Conservation (phyloP, 768 basidiomycete genomes). For the Dioszegia aurantiaca region DNA sequence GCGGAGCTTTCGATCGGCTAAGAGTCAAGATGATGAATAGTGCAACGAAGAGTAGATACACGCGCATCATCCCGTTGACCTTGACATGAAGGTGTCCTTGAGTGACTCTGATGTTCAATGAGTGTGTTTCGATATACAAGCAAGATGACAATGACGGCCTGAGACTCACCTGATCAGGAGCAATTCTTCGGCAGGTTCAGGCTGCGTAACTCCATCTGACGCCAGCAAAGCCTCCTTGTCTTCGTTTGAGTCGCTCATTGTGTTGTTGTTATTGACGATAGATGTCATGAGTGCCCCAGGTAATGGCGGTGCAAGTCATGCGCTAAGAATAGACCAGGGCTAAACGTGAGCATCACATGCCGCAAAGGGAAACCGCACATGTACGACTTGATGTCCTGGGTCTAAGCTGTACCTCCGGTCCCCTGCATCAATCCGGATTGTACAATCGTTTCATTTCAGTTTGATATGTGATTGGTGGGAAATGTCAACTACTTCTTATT, state of each 20-base stretch:
- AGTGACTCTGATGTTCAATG: no score
- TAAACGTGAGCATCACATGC: no score
- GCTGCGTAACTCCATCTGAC: neutral
- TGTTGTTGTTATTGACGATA: no score
- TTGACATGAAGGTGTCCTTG: neutral
- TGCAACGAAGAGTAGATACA: neutral
- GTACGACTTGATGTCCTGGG: no score
- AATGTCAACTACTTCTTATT: neutral
- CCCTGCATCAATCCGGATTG: neutral
- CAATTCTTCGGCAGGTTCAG: neutral
- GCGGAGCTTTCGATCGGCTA: no score
- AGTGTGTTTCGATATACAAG: no score
- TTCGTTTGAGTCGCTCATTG: no score
- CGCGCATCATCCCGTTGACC: neutral
- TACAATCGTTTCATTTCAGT: neutral
- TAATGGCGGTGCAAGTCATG: no score
- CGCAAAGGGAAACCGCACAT: no score
- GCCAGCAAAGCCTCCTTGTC: neutral
- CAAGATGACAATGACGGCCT: no score
- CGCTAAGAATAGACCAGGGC: no score
- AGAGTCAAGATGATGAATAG: neutral
- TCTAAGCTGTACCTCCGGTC: neutral
- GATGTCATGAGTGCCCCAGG: no score
- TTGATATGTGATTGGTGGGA: neutral
- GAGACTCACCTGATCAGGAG: neutral